These are phyloP conservation scores for Kappamyces sp. DNA, from an alignment of 192 early-diverging fungal genomes.

Conservation along the genomic window DNA sequence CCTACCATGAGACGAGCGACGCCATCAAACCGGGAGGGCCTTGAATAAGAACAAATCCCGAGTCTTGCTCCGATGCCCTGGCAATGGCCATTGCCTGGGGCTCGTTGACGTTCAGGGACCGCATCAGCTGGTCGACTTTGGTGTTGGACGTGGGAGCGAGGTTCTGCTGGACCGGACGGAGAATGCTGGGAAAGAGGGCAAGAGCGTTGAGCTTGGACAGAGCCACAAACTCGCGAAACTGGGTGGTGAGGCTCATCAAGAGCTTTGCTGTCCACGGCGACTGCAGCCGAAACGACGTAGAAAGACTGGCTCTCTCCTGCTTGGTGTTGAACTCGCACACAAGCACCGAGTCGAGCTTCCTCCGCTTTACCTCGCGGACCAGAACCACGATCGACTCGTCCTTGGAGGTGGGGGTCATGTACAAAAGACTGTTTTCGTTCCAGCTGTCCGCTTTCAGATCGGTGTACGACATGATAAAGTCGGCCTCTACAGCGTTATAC, in stretches of 20 bases:
- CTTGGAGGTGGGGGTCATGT: conserved; percentile 34
- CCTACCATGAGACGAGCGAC: conserved; percentile 15
- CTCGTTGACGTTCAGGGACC: conserved; percentile 75
- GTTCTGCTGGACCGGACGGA: conserved; percentile 42
- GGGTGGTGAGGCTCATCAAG: conserved; percentile 64
- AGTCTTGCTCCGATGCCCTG: conserved; percentile 50
- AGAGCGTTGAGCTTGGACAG: conserved; percentile 60
- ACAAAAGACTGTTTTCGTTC: conserved; percentile 59
- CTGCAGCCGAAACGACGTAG: not conserved
- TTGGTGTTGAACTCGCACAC: conserved; percentile 26
- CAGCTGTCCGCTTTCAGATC: conserved; percentile 33
- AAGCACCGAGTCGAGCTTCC: conserved; percentile 40
- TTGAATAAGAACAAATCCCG: conserved; percentile 87
- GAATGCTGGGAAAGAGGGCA: conserved; percentile 56
- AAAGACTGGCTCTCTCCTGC: conserved; percentile 8
- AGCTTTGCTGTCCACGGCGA: conserved; percentile 35
- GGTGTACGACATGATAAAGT: conserved; percentile 39
- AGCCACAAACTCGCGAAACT: conserved; percentile 76
- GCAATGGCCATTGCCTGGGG: conserved; percentile 86
- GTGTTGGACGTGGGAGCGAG: conserved; percentile 18
- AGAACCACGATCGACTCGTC: conserved; percentile 15
- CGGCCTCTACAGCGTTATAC: conserved; percentile 44
- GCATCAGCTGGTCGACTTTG: conserved; percentile 35
- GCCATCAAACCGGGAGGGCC: conserved; percentile 34
- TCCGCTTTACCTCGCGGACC: conserved; percentile 35